These are phyloP conservation scores for Plasmodium adleri DNA, from an alignment of 169 alveolate species.

Conservation along the genomic window DNA sequence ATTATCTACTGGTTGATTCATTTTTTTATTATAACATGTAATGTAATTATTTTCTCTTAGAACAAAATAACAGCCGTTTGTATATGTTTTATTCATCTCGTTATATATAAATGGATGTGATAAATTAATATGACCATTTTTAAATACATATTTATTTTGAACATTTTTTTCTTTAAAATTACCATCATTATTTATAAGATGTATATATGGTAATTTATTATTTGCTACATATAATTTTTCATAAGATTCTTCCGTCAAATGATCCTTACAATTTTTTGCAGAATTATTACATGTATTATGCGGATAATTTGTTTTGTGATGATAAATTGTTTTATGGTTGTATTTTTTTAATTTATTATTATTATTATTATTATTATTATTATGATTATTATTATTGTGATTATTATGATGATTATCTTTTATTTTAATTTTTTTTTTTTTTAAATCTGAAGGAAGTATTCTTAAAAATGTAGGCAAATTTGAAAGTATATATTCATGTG, in stretches of 20 bases:
- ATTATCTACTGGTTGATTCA: conserved; percentile 9
- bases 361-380: conserved; percentile 31
- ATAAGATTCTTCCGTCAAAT: too few species aligned
- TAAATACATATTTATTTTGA: conserved; percentile 27
- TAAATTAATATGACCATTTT: conserved; percentile 69
- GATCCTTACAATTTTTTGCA: too few species aligned
- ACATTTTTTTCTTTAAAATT: conserved; percentile 18
- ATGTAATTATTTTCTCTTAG: conserved; percentile 19
- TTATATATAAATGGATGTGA: conserved; percentile 39
- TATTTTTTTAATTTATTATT: conserved; percentile 1
- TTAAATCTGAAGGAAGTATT: conserved; percentile 60
- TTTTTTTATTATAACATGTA: conserved; percentile 28
- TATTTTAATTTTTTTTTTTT: conserved; percentile 21
- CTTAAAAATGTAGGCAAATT: conserved; percentile 66
- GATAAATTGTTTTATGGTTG: too few species aligned
- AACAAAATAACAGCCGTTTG: conserved; percentile 30
- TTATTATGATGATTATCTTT: conserved; percentile 36
- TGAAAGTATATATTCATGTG: conserved; percentile 70
- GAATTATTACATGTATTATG: too few species aligned
- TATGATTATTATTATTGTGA: conserved; percentile 26
- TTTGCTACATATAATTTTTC: background rate
- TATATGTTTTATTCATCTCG: conserved; percentile 29
- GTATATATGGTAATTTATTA: conserved; percentile 48
- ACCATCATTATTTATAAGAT: conserved; percentile 48
- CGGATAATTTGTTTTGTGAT: too few species aligned